phyloP scores from a whole-genome alignment of 768 basidiomycete genomes.

The Collybia sp. region DNA sequence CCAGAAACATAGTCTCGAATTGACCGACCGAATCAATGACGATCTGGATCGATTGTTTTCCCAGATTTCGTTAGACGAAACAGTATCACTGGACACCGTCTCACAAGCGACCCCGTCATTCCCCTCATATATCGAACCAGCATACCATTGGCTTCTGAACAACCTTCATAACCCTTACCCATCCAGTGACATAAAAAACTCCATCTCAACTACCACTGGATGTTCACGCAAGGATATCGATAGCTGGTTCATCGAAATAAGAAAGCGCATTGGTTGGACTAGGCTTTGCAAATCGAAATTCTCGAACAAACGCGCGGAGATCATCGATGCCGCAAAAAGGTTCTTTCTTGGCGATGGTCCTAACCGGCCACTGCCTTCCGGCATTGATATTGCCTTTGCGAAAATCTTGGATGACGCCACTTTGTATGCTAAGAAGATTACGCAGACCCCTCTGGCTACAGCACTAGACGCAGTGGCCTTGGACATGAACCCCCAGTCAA shows the following conservation, averaged over 20 bases:
- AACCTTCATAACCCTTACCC: slow-evolving; percentile 56
- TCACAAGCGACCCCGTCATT: too few relatives aligned
- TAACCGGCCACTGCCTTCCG: slow-evolving; percentile 12
- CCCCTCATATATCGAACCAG: slow-evolving; percentile 24
- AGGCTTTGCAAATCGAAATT: slow-evolving; percentile 27
- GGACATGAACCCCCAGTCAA: too few relatives aligned
- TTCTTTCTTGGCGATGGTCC: slow-evolving; percentile 20
- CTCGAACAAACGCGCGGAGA: slow-evolving; percentile 23
- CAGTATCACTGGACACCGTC: too few relatives aligned
- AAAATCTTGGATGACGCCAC: slow-evolving; percentile 14
- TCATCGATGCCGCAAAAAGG: slow-evolving; percentile 32
- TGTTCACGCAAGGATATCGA: slow-evolving; percentile 26
- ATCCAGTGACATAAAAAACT: slow-evolving; percentile 19
- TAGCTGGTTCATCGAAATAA: slow-evolving; percentile 42
- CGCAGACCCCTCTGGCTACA: too few relatives aligned
- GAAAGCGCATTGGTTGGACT: slow-evolving; percentile 54
- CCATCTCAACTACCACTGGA: slow-evolving; percentile 19
- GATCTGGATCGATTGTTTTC: too few relatives aligned
- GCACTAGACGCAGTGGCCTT: too few relatives aligned
- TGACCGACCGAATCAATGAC: too few relatives aligned
- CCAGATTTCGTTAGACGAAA: too few relatives aligned
- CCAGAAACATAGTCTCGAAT: too few relatives aligned
- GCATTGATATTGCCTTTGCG: slow-evolving; percentile 16
- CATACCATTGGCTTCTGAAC: slow-evolving; percentile 35
- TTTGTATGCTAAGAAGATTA: too few relatives aligned